Evolutionary conservation across 1,284 basidiomycete genomes (phyloP).

Genomic region (Puccinia brachypodii): DNA sequence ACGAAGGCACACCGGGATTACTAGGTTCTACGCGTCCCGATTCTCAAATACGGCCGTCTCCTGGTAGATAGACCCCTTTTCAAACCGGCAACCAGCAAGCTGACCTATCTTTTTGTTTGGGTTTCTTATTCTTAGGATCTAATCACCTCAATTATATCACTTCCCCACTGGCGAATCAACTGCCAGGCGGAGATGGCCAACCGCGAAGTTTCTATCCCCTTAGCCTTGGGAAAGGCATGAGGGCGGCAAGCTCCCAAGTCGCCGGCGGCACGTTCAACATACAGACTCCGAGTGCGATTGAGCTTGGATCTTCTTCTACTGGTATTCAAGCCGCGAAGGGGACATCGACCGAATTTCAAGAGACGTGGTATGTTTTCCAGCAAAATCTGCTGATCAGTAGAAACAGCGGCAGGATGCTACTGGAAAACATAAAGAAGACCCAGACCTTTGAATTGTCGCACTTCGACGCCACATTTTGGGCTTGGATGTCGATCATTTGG

Average conservation of each 20-base stretch:
- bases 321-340: background rate
- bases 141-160: background rate
- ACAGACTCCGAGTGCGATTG: no score
- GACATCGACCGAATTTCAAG: background rate
- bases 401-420: background rate
- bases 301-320: no score
- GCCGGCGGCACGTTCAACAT: background rate
- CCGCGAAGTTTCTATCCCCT: no score
- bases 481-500: no score
- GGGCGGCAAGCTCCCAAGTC: background rate
- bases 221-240: background rate
- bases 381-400: background rate
- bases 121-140: no score
- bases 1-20: background rate
- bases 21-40: no score
- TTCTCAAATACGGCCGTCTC: no score
- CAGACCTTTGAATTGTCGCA: no score
- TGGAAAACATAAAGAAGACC: background rate
- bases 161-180: background rate
- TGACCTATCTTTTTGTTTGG: background rate
- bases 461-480: background rate
- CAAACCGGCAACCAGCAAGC: background rate
- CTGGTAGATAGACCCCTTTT: no score
- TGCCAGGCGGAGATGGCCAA: background rate
- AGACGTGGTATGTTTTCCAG: background rate